Base-by-base conservation (phyloP, 257 asterid species). In the Ligustrum vulgare region DNA sequence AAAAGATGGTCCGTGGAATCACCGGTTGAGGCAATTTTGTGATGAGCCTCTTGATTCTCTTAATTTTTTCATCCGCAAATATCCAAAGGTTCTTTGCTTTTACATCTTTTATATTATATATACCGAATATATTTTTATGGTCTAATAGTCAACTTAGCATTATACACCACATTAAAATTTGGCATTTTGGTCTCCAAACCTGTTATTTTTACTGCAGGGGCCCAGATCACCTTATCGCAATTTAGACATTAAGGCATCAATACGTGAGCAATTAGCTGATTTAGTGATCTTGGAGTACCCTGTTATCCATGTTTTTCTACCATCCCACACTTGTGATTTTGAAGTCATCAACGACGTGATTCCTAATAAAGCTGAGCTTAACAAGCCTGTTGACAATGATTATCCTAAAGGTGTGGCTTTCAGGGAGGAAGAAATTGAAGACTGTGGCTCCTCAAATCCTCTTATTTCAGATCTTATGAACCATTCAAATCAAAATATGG, bases 1-100 rank as follows among this genome's bases (percentile, higher is more conserved):
- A 63, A 73, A 86, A 76, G 89, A 89, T 78, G 87, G 98, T 70
- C 98, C 96, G 6, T 91, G 96, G 98, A 92, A 84, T 41, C 93
- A 92, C 79, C 70, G 84, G 63, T 79, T 93, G 85, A 94, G 73
- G 86, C 90, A 71, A 79, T 94, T 92, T 77, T 85, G 86, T 54
- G 91, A 89, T 37, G 82, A 83, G 76, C 37, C 81, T 8, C 73
- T 92, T 35, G 93, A 94, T 58, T 79, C 94, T 72, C 96, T 92
- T 75, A 86, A 86, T 60, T 82, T 94, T 73, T 94, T 91, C 85
- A 86, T 91, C 83, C 87, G 94, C 80, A 87, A 86, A 80, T 64
- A 81, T 79, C 90, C 95, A 1, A 87, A 91, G 98, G 97, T 94
- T 78, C 33, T 74, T 32, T 77, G 20, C 74, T 77, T 79, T 45